Conservation (phyloP, 2,329 filamentous ascomycete species). For the Aotearoamyces nothofagi region DNA sequence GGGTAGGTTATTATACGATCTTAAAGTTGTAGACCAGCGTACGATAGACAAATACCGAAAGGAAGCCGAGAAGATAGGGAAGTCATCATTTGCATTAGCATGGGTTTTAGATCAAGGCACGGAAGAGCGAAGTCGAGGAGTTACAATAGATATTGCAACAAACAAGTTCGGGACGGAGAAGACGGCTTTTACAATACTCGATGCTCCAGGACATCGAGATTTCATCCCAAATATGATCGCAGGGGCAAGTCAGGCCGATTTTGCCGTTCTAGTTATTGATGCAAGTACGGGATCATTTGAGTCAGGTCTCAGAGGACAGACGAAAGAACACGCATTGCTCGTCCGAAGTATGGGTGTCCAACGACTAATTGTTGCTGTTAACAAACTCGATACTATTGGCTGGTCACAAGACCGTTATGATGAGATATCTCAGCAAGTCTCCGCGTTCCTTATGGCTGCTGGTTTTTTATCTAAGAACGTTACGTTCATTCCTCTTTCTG, state of each 20-base stretch:
- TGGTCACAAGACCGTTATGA: constrained; percentile 78
- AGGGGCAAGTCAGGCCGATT: constrained; percentile 87
- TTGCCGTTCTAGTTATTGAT: constrained; percentile 89
- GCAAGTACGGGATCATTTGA: constrained; percentile 85
- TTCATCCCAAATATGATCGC: constrained; percentile 99
- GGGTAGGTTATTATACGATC: constrained; percentile 81
- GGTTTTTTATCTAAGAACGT: constrained; percentile 74
- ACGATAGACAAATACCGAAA: constrained; percentile 78
- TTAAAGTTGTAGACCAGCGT: constrained; percentile 75
- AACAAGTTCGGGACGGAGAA: constrained; percentile 85
- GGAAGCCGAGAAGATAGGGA: constrained; percentile 83
- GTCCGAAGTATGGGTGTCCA: constrained; percentile 85
- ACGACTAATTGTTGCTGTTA: constrained; percentile 76
- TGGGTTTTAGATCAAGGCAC: constrained; percentile 92
- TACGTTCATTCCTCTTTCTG: constrained; percentile 79
- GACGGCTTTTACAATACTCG: constrained; percentile 82
- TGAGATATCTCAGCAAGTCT: constrained; percentile 72
- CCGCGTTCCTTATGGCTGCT: constrained; percentile 65
- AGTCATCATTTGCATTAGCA: constrained; percentile 87
- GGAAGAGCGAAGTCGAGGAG: constrained; percentile 77
- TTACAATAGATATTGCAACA: constrained; percentile 93
- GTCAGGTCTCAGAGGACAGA: constrained; percentile 84
- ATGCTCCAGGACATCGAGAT: constrained; percentile 86
- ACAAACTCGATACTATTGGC: constrained; percentile 78
- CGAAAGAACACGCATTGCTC: constrained; percentile 80